Conservation (phyloP, 768 basidiomycete genomes). For the Kondoa subrosea region DNA sequence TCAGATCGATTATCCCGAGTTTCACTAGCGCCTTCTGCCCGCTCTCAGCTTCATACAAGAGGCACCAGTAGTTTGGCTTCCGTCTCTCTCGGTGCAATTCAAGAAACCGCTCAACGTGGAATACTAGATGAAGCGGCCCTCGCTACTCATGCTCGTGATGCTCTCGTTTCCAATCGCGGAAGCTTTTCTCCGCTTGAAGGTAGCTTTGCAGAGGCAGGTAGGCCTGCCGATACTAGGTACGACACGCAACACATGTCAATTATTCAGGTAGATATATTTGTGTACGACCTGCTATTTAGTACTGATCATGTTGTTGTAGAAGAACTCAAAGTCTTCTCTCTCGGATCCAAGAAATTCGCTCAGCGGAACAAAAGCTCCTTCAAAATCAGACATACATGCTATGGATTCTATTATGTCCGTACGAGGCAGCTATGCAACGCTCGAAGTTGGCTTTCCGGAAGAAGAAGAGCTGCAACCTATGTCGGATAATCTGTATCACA, state of each 20-base stretch:
- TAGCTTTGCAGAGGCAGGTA: no score
- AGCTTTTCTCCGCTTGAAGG: neutral
- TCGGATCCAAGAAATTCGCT: neutral
- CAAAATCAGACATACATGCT: neutral
- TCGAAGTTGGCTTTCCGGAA: neutral
- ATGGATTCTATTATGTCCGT: neutral
- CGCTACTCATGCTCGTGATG: neutral
- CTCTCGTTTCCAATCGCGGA: neutral
- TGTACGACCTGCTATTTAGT: no score
- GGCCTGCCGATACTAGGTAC: no score
- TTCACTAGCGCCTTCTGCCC: neutral
- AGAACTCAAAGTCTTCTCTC: neutral
- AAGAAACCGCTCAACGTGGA: neutral
- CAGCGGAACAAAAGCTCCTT: neutral
- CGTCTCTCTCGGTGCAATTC: no score
- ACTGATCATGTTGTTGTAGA: neutral
- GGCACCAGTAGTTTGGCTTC: neutral
- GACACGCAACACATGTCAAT: no score
- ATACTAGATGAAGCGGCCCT: neutral
- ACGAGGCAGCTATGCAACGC: neutral
- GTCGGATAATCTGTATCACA: neutral
- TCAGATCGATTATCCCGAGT: neutral
- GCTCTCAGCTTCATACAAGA: neutral
- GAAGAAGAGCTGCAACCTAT: neutral
- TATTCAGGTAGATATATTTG: no score